Evolutionary conservation across 371 early-diverging fungal species (phyloP).

Genomic region (Syncephalastrum monosporum): DNA sequence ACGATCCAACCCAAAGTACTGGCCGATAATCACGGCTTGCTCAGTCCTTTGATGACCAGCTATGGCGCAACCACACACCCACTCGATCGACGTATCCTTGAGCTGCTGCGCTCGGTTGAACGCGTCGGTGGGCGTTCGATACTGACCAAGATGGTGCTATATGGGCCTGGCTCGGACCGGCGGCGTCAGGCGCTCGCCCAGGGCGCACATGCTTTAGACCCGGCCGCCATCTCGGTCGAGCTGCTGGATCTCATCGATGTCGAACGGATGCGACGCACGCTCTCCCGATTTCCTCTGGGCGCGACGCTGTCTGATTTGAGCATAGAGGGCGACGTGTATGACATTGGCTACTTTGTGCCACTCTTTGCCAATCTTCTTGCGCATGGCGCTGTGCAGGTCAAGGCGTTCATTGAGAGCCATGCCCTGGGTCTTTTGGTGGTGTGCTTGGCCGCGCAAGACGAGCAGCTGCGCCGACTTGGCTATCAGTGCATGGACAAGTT

Average conservation of each 20-base stretch:
- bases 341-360: slow-evolving; percentile 71
- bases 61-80: slow-evolving; percentile 56
- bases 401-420: slow-evolving; percentile 68
- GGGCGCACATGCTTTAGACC: slow-evolving; percentile 34
- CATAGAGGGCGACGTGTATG: slow-evolving; percentile 43
- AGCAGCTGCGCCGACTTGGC: slow-evolving; percentile 55
- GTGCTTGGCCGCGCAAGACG: slow-evolving; percentile 57
- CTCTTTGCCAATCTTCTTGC: slow-evolving; percentile 63
- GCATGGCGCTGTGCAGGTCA: slow-evolving; percentile 56
- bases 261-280: slow-evolving; percentile 61
- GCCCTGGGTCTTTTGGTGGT: slow-evolving; percentile 67
- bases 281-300: slow-evolving; percentile 56
- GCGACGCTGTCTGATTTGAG: slow-evolving; percentile 14
- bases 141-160: slow-evolving; percentile 48
- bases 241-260: slow-evolving; percentile 66
- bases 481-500: slow-evolving; percentile 70
- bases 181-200: slow-evolving; percentile 42
- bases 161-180: slow-evolving; percentile 58
- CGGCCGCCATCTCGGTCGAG: slow-evolving; percentile 46
- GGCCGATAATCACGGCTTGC: slow-evolving; percentile 43
- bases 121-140: slow-evolving; percentile 45
- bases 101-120: slow-evolving; percentile 49
- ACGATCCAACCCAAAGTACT: slow-evolving; percentile 42
- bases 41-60: slow-evolving; percentile 51
- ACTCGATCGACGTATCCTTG: slow-evolving; percentile 52